A percentile compares a stretch with the other conserved stretches of the same genome.
Evolutionary conservation across 176 grass and related monocot genomes (phyloP).

Genomic region (Carex pumila): DNA sequence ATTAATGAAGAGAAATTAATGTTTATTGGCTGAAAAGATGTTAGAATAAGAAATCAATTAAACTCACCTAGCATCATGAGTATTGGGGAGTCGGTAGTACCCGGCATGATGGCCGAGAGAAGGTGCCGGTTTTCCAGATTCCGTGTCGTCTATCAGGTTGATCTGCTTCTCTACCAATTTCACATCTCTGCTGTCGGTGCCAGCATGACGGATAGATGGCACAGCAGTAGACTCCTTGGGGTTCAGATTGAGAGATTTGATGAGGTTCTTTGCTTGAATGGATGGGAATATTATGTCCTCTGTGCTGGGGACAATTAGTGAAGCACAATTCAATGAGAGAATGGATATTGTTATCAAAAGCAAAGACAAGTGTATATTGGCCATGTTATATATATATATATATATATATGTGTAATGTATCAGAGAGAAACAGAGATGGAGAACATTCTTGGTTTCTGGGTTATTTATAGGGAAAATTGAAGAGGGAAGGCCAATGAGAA

Average conservation of each 20-base stretch:
- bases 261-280: conserved; percentile 63
- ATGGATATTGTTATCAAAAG: conserved; percentile 6
- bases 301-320: neutral
- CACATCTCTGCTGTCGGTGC: conserved; percentile 16
- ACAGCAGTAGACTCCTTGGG: conserved; percentile 40
- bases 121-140: neutral
- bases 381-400: neutral
- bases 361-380: neutral
- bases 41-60: neutral
- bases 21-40: neutral
- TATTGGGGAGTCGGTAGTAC: conserved; percentile 78
- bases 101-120: conserved; percentile 90
- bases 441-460: neutral
- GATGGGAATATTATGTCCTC: conserved; percentile 45
- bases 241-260: conserved; percentile 78
- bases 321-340: conserved; percentile 3
- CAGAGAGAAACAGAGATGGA: neutral
- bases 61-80: conserved; percentile 67
- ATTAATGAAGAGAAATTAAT: neutral
- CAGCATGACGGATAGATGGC: neutral
- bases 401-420: neutral
- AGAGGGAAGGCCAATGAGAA: no score
- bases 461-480: conserved; percentile 13
- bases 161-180: conserved; percentile 61
- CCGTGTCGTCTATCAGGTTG: neutral